A percentile compares a stretch with the other conserved stretches of the same genome.
Evolutionary conservation across 805 yeast species (phyloP).

Genomic region (Teunomyces funiuensis): DNA sequence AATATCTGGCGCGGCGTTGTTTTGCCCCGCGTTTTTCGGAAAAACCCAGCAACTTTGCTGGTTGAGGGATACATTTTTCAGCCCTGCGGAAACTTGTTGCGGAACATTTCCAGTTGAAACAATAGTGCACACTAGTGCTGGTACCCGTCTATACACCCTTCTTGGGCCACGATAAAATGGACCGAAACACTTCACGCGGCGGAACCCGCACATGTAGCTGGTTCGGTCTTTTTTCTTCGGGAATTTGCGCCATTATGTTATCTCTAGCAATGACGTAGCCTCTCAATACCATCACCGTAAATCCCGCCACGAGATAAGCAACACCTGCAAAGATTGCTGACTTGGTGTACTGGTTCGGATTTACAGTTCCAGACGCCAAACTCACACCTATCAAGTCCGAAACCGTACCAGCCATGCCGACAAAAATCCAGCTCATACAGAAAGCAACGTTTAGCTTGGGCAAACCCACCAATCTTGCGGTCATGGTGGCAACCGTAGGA

Average conservation of each 20-base stretch:
- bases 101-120: not conserved
- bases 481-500: constrained; percentile 53
- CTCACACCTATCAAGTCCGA: constrained; percentile 63
- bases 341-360: constrained; percentile 49
- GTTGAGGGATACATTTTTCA: not conserved
- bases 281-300: constrained; percentile 44
- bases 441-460: constrained; percentile 48
- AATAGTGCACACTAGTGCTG: not conserved
- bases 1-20: not conserved
- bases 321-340: constrained; percentile 61
- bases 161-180: constrained; percentile 7
- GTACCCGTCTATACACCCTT: constrained; percentile 8
- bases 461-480: constrained; percentile 55
- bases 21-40: too few species aligned
- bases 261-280: constrained; percentile 59
- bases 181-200: constrained; percentile 2
- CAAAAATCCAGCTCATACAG: constrained; percentile 53
- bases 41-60: too few species aligned
- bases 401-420: constrained; percentile 51
- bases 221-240: constrained; percentile 9
- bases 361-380: constrained; percentile 37
- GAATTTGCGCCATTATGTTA: constrained; percentile 11
- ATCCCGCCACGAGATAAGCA: constrained; percentile 49
- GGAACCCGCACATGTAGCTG: constrained; percentile 14
- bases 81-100: too few species aligned